Base-by-base conservation (phyloP, 495 filamentous ascomycete genomes). In the Parachaetomium inaequale region DNA sequence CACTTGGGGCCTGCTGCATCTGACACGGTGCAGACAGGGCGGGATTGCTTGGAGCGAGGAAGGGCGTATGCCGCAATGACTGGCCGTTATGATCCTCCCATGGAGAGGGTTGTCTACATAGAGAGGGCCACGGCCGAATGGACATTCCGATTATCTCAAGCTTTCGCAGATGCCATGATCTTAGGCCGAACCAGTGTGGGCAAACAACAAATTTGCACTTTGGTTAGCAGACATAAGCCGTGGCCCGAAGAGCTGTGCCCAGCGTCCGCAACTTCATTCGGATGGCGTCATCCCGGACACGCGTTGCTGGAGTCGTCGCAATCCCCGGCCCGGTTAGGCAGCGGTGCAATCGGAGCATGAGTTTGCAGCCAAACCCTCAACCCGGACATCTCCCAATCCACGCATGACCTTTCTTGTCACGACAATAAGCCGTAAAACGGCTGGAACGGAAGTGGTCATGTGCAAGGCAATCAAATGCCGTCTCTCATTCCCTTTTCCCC, bases 401-500 rank as follows among this genome's bases (percentile, higher is more conserved):
- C 3, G n/a, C 7, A 45, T n/a, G 3, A 7, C 42, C n/a, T n/a
- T 45, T 1, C n/a, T 40, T 8, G 12, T 15, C 12, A 40, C 7
- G 7, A 5, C 45, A 49, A 49, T 6, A 26, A 23, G 19, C 43
- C n/a, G 17, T 46, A 23, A 34, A 6, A 34, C n/a, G 7, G n/a
- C 2, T 2, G 14, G 12, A 7, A 36, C 12, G 21, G 49, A 8
- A 25, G 1, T 50, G 21, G 32, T 52, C 46, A 43, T 34, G 21
- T 42, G 46, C 54, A 58, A 50, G 21, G 60, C 36, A 54, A 57
- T 52, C 38, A 53, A 45, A 58, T 59, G 55, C 62, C 49, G 23
- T 59, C 50, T 64, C 55, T 64, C 55, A 59, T 64, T 64, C 62
- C 57, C 34, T 61, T 65, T 64, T 56, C 54, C 63, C 58, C 52